Conservation (phyloP, 1,139 yeast genomes). For the Suhomyces coccinellae region DNA sequence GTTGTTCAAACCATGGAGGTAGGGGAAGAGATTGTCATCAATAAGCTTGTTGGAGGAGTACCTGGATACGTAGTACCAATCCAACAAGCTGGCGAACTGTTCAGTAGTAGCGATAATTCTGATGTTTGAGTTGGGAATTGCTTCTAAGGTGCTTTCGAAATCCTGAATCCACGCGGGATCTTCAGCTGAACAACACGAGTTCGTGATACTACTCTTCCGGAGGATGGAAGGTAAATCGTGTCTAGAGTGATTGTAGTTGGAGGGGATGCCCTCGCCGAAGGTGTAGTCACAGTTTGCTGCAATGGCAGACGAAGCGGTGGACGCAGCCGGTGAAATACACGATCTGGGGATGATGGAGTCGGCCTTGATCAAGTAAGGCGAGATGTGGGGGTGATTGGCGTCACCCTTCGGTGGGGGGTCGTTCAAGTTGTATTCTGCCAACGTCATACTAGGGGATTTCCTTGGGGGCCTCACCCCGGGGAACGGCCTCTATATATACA, state of each 20-base stretch:
- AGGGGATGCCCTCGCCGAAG: conserved; percentile 2
- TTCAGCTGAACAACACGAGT: conserved; percentile 5
- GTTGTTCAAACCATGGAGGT: conserved; percentile 36
- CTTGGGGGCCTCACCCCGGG: background rate
- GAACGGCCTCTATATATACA: conserved; percentile 2
- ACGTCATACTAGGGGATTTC: conserved; percentile 7
- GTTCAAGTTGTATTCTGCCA: conserved; percentile 15
- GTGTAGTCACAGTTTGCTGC: conserved; percentile 12
- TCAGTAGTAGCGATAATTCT: conserved; percentile 16
- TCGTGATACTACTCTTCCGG: conserved; percentile 16
- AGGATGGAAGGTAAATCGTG: conserved; percentile 13
- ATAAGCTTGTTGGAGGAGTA: background rate
- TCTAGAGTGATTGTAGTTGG: conserved; percentile 11
- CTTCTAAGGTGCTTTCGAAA: conserved; percentile 15
- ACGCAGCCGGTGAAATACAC: conserved; percentile 18
- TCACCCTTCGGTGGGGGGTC: conserved; percentile 19
- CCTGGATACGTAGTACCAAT: conserved; percentile 26
- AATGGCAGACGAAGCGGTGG: conserved; percentile 13
- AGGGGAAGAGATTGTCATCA: conserved; percentile 32
- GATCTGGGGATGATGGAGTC: conserved; percentile 19
- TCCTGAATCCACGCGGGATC: conserved; percentile 14
- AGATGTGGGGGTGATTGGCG: background rate
- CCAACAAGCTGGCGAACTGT: conserved; percentile 24
- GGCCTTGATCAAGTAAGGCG: conserved; percentile 13
- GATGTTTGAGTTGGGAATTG: conserved; percentile 13